phyloP scores from a whole-genome alignment of 768 basidiomycete genomes.

The Lactarius trivialis region DNA sequence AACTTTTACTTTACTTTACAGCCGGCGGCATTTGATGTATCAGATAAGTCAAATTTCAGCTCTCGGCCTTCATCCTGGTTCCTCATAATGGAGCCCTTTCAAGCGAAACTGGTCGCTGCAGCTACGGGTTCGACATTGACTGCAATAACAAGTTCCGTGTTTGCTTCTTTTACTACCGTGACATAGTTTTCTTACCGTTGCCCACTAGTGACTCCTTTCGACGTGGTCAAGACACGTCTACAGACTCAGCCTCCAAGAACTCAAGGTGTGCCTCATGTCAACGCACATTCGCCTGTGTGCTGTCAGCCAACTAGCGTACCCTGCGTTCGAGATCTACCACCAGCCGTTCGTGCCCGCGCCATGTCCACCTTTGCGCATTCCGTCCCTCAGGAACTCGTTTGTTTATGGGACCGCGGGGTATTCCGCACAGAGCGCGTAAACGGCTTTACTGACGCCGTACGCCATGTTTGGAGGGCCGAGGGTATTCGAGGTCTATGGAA shows the following conservation, averaged over 20 bases:
- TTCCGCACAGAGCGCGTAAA: constrained; percentile 66
- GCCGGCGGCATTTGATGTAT: too few species aligned
- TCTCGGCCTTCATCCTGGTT: not conserved
- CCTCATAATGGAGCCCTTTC: constrained; percentile 56
- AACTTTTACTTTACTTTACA: too few species aligned
- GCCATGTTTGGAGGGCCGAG: constrained; percentile 73
- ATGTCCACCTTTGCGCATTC: constrained; percentile 67
- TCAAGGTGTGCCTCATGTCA: constrained; percentile 39
- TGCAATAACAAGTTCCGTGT: constrained; percentile 65
- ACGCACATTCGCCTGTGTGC: constrained; percentile 52
- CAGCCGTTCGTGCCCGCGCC: constrained; percentile 55
- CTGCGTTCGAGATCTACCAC: constrained; percentile 27
- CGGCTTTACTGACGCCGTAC: constrained; percentile 81
- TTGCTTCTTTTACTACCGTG: not conserved
- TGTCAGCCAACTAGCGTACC: constrained; percentile 50
- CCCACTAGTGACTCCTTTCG: constrained; percentile 91
- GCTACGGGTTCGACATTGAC: constrained; percentile 76
- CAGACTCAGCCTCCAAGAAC: constrained; percentile 76
- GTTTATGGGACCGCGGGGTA: constrained; percentile 70
- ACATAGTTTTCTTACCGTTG: not conserved
- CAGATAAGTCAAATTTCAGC: not conserved
- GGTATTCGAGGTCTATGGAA: constrained; percentile 90
- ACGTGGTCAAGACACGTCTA: constrained; percentile 93
- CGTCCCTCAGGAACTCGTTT: constrained; percentile 63
- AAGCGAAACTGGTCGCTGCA: constrained; percentile 76